Base-by-base conservation (phyloP, 371 early-diverging fungal genomes). In the Mortierella sp. region DNA sequence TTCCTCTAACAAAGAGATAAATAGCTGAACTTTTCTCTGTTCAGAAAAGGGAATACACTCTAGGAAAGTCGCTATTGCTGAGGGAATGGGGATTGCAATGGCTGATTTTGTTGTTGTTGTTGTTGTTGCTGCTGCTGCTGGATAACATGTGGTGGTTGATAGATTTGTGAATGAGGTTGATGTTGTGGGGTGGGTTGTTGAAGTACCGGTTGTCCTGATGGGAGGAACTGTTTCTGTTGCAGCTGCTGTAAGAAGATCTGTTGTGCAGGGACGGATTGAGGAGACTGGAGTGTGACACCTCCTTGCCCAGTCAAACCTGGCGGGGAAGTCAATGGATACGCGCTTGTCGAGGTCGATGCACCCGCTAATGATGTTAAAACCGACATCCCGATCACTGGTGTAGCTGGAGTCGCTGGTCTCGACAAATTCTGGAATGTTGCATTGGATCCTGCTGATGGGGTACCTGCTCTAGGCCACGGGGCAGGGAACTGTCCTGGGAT, bases 401-500 rank as follows among this genome's bases (percentile, higher is more conserved):
- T 39, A 14, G 61, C 58, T 14, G 73, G 73, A 12, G 73, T 73
- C 9, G 27, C 48, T 0, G 73, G 73, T 16, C 73, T 45, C n/a
- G 73, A 73, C 3, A 50, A 28, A 43, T 49, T 64, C 41, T 63
- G 62, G 28, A 72, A 72, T 4, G 55, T 58, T 1, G 72, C 54
- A 46, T 50, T 60, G 14, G 61, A 60, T 21, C 13, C 39, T 18
- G 63, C 48, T 8, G 54, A 51, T 12, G 73, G 64, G 1, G 65
- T 61, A 0, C 47, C 56, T 27, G 61, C 43, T 31, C 74, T 31
- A 19, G 74, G 74, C 74, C 74, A 74, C 1, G 72, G 66, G 6
- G 66, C 53, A 39, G 81, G 81, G 50, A 78, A 78, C n/a, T 72
- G 64, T 27, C 81, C 81, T 4, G 78, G 78, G 39, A 67, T 61